These are phyloP conservation scores for Candida ipomoeae DNA, from an alignment of 805 yeast species.

Conservation along the genomic window DNA sequence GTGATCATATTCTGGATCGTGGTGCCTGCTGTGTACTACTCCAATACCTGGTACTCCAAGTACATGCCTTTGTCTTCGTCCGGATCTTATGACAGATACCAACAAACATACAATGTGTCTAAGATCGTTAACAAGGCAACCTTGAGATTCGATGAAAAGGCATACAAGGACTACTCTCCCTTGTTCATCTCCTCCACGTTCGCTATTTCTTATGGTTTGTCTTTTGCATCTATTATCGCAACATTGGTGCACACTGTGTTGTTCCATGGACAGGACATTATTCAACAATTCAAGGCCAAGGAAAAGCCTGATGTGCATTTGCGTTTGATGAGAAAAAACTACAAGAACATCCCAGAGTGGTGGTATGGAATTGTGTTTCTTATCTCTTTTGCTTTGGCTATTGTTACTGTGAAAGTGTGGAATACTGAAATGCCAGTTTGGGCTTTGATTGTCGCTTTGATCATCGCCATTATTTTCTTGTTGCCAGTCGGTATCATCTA, in stretches of 20 bases:
- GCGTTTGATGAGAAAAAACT: constrained; percentile 49
- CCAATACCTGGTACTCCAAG: constrained; percentile 56
- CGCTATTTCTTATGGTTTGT: constrained; percentile 54
- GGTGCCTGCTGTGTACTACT: constrained; percentile 50
- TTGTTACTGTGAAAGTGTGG: constrained; percentile 38
- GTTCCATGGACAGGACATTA: constrained; percentile 54
- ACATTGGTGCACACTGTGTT: constrained; percentile 54
- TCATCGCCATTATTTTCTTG: constrained; percentile 37
- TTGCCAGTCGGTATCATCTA: constrained; percentile 38
- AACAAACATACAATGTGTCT: constrained; percentile 45
- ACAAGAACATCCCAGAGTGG: constrained; percentile 42
- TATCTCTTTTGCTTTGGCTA: constrained; percentile 31
- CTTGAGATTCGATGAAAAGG: constrained; percentile 40
- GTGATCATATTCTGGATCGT: constrained; percentile 45
- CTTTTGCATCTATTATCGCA: constrained; percentile 59
- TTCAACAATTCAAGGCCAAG: constrained; percentile 23
- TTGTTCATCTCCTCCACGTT: constrained; percentile 56
- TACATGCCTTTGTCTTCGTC: constrained; percentile 56
- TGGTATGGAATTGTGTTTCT: constrained; percentile 35
- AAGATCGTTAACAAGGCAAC: constrained; percentile 41
- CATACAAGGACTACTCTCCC: constrained; percentile 59
- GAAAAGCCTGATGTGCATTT: constrained; percentile 43
- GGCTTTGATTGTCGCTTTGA: constrained; percentile 35
- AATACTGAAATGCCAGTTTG: constrained; percentile 42
- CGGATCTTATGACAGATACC: constrained; percentile 49